Base-by-base conservation (phyloP, 2,329 filamentous ascomycete genomes). In the Didymellaceae sp. region DNA sequence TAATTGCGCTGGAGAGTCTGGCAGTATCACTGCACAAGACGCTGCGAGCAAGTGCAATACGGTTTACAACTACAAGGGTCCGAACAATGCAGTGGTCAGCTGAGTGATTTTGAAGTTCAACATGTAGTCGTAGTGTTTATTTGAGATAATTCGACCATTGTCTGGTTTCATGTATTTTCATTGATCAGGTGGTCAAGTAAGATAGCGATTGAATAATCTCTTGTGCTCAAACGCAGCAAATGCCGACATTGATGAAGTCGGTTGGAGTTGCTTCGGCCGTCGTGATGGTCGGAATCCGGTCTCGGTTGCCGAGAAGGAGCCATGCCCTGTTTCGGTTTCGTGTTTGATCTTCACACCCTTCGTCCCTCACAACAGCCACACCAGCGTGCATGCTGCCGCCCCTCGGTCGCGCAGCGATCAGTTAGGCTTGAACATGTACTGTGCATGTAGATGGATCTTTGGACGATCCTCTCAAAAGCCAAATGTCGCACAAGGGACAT, bases 21-120 rank as follows among this genome's bases (percentile, higher is more conserved):
- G 59, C 6, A 34, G 25, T 4, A 59, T 68, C 6, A 57, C 56
- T 1, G 57, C 54, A 4, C 33, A 38, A 3, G 58, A 64, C 14
- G 56, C 62, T 13, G 38, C 45, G 4, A 32, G 51, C 10, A 44
- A 64, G 47, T 70, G 66, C 30, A 67, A 67, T n/a, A 68, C 55
- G 6, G 62, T 70, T 9, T 63, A 59, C 24, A 70, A 70, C 30
- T 58, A 47, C 1, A 54, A 44, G 2, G 58, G 53, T 1, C 25
- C 31, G 1, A 20, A 31, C 9, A 35, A 37, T 6, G 48, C 48
- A 5, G 38, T 52, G 6, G 42, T 52, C 24, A 34, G 30, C 14
- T 52, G 26, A 46, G 16, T n/a, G n/a, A n/a, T n/a, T n/a, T n/a
- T n/a, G n/a, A n/a, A n/a, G n/a, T n/a, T n/a, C n/a, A n/a, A n/a